Conservation (phyloP, 2,329 filamentous ascomycete genomes). For the Fusarium sterilihyphosum region DNA sequence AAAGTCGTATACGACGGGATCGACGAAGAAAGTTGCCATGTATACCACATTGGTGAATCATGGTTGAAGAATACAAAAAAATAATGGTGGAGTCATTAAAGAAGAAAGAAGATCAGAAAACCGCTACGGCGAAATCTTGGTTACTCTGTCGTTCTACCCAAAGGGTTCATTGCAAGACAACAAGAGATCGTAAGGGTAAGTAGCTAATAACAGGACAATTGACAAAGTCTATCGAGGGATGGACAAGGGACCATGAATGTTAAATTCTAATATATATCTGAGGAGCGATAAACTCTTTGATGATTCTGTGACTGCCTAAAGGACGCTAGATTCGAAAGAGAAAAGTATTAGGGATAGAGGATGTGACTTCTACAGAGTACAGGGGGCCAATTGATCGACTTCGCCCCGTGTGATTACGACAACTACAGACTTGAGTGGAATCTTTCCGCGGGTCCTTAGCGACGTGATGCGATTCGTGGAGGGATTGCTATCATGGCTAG, state of each 20-base stretch:
- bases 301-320: background rate
- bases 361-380: background rate
- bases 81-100: background rate
- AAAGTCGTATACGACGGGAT: background rate
- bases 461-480: background rate
- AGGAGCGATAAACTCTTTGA: background rate
- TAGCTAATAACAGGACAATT: background rate
- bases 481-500: background rate
- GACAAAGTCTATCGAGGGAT: background rate
- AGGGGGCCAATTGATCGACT: background rate
- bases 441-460: background rate
- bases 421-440: background rate
- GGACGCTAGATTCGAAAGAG: background rate
- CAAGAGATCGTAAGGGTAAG: background rate
- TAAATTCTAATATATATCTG: background rate
- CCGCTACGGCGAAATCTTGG: too few species aligned
- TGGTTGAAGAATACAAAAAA: background rate
- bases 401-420: background rate
- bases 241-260: background rate
- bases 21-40: background rate
- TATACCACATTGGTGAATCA: background rate
- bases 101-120: background rate
- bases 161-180: background rate
- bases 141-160: background rate
- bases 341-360: background rate